A percentile compares a stretch with the other conserved stretches of the same genome.
Conservation (phyloP, 768 basidiomycete genomes). For the Exidia glandulosa region DNA sequence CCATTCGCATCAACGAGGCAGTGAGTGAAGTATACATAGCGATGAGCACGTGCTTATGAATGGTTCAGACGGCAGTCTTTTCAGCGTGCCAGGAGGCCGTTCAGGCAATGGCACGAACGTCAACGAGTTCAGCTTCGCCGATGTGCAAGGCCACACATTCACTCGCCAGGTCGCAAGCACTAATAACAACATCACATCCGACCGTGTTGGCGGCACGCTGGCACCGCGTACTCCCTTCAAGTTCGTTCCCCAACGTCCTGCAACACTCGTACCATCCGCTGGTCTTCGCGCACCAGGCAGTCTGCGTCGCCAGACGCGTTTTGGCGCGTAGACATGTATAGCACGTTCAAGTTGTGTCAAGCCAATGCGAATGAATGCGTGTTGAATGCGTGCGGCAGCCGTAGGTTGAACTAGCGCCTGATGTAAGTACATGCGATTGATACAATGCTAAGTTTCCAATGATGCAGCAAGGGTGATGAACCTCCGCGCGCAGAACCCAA, state of each 20-base stretch:
- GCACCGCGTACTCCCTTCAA: slow-evolving; percentile 9
- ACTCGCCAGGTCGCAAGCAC: slow-evolving; percentile 47
- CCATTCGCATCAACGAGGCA: slow-evolving; percentile 44
- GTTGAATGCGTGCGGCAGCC: too few species aligned
- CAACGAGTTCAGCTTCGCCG: slow-evolving; percentile 54
- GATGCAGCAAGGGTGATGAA: neutral
- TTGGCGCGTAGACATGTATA: neutral
- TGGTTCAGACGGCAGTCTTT: slow-evolving; percentile 29
- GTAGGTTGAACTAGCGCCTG: neutral
- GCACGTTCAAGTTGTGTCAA: neutral
- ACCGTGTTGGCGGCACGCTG: slow-evolving; percentile 45
- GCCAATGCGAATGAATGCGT: neutral
- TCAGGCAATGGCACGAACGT: slow-evolving; percentile 58
- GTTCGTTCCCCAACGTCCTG: neutral
- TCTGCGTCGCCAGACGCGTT: neutral
- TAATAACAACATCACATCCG: slow-evolving; percentile 48
- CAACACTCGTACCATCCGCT: neutral
- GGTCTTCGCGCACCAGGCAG: neutral
- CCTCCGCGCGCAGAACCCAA: neutral
- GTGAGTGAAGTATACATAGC: neutral
- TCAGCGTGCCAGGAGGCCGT: slow-evolving; percentile 36
- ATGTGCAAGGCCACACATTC: slow-evolving; percentile 52
- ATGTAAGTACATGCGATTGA: neutral
- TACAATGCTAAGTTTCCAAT: neutral
- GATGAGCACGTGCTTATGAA: neutral